Percentiles rank a stretch among this genome's conserved stretches.
These are phyloP conservation scores for Aspergillus bombycis DNA, from an alignment of 2,329 filamentous ascomycete genomes.

Conservation along the genomic window DNA sequence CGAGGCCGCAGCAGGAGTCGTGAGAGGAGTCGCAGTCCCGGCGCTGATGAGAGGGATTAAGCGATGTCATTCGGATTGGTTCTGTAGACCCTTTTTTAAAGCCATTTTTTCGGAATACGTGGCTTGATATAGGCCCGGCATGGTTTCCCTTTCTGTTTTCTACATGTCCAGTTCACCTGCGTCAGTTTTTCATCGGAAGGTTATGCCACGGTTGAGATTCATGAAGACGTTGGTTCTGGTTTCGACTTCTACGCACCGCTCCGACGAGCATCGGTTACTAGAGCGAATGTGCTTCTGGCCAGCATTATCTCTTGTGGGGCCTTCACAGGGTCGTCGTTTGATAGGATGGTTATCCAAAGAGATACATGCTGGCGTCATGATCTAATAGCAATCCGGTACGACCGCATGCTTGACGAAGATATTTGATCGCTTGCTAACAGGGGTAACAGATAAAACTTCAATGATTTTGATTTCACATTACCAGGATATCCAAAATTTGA, in stretches of 20 bases:
- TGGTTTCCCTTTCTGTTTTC: slow-evolving; percentile 9
- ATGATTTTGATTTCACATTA: slow-evolving; percentile 11
- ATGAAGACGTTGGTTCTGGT: slow-evolving; percentile 1
- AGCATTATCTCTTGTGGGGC: slow-evolving; percentile 22
- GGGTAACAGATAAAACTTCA: slow-evolving; percentile 7
- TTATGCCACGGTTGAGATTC: neutral
- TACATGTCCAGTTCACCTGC: neutral
- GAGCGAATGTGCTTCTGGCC: slow-evolving; percentile 22
- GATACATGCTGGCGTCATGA: slow-evolving; percentile 33
- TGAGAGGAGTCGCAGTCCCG: slow-evolving; percentile 51
- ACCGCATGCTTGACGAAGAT: neutral
- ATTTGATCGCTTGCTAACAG: slow-evolving; percentile 21
- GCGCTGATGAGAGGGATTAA: slow-evolving; percentile 41
- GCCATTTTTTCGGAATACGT: slow-evolving; percentile 2
- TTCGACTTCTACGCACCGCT: neutral
- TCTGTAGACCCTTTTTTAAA: neutral
- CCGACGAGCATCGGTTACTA: neutral
- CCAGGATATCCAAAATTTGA: slow-evolving; percentile 15
- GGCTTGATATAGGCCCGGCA: slow-evolving; percentile 4
- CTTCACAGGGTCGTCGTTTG: slow-evolving; percentile 7
- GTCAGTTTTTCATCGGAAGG: neutral
- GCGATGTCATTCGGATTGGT: slow-evolving; percentile 8
- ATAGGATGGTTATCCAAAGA: slow-evolving; percentile 11
- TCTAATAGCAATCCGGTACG: slow-evolving; percentile 33
- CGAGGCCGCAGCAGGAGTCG: slow-evolving; percentile 49